phyloP scores from a whole-genome alignment of 163 green algal genomes.

The Chloromonas sp. region DNA sequence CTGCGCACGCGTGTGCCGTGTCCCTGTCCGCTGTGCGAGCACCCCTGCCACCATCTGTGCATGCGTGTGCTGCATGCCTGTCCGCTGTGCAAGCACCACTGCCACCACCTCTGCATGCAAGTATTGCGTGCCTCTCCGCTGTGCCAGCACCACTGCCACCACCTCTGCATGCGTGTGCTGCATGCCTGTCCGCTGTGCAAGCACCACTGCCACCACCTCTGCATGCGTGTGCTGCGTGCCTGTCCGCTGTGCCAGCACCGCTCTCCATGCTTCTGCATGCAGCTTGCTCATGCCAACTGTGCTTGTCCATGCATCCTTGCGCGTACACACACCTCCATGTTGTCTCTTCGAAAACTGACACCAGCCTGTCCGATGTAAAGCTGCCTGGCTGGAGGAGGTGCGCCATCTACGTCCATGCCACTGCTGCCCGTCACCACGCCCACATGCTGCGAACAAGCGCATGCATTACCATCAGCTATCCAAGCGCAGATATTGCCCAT shows the following conservation, averaged over 20 bases:
- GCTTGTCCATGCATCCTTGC: not conserved
- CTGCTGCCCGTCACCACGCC: constrained; percentile 21
- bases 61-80: too few species aligned
- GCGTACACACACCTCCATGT: constrained; percentile 65
- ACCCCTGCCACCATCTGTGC: too few species aligned
- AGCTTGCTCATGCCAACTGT: not conserved
- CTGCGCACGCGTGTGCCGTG: too few species aligned
- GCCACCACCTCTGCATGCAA: too few species aligned
- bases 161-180: not conserved
- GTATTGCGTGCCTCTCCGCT: too few species aligned
- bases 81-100: not conserved
- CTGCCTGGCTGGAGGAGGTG: constrained; percentile 23
- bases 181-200: too few species aligned
- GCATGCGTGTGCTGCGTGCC: too few species aligned
- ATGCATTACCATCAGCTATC: not conserved
- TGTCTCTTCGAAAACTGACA: constrained; percentile 55
- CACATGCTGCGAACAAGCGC: constrained; percentile 16
- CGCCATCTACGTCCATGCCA: constrained; percentile 51
- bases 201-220: not conserved
- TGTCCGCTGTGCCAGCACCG: too few species aligned
- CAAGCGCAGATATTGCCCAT: not conserved
- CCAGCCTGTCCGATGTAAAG: constrained; percentile 57
- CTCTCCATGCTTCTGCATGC: too few species aligned
- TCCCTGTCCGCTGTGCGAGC: too few species aligned
- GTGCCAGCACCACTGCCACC: not conserved